These are phyloP conservation scores for Recurvomyces mirabilis DNA, from an alignment of 495 filamentous ascomycete species.

Conservation along the genomic window DNA sequence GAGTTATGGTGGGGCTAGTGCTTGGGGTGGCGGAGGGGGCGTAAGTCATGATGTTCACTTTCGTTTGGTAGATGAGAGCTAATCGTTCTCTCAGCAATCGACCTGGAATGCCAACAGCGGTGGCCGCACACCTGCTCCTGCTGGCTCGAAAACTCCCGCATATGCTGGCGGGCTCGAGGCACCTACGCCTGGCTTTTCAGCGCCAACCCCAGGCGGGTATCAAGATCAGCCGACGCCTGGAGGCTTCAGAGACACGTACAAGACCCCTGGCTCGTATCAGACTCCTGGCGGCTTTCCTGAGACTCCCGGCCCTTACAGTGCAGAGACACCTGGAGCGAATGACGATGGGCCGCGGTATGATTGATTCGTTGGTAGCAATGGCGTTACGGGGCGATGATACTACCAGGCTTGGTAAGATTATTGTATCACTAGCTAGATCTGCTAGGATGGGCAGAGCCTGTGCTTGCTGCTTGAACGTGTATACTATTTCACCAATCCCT, in stretches of 20 bases:
- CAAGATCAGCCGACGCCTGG: conserved; percentile 50
- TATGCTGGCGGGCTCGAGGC: conserved; percentile 28
- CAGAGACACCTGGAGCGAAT: conserved; percentile 58
- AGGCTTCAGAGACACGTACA: conserved; percentile 43
- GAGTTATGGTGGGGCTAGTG: conserved; percentile 18
- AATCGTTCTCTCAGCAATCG: conserved; percentile 12
- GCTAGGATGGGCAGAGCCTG: too few species aligned
- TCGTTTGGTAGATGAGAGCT: conserved; percentile 2
- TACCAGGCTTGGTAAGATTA: too few species aligned
- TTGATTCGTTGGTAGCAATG: too few species aligned
- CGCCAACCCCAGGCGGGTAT: conserved; percentile 69
- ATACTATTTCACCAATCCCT: too few species aligned
- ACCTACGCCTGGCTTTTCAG: conserved; percentile 27
- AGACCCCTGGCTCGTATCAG: conserved; percentile 38
- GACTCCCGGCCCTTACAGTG: conserved; percentile 46
- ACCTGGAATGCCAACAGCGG: conserved; percentile 40
- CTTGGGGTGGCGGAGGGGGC: conserved; percentile 13
- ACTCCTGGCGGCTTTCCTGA: conserved; percentile 38
- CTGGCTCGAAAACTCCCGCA: conserved; percentile 47
- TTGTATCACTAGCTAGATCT: too few species aligned
- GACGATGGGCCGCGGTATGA: conserved; percentile 51
- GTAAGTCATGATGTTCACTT: background rate
- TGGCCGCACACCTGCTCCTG: conserved; percentile 44
- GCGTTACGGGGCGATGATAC: too few species aligned
- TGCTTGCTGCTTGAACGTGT: too few species aligned